Percentiles rank a stretch among this genome's conserved stretches.
These are phyloP conservation scores for Discostella stelligeroides DNA, from an alignment of 108 stramenopile genomes.

Conservation along the genomic window DNA sequence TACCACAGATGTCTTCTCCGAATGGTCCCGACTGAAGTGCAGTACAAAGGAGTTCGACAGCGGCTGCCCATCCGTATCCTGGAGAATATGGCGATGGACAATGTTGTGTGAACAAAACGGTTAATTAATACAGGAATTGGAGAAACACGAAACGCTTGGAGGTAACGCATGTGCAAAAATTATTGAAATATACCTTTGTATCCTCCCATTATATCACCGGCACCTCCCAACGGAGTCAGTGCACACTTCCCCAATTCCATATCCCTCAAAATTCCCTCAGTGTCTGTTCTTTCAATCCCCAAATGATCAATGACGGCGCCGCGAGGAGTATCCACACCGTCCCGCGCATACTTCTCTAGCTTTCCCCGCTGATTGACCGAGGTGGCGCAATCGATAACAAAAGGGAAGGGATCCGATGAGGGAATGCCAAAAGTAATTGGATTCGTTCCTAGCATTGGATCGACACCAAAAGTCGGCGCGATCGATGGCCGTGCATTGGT, in stretches of 20 bases:
- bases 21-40: constrained; percentile 70
- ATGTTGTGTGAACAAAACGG: too few relatives aligned
- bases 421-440: constrained; percentile 69
- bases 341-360: constrained; percentile 65
- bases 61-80: constrained; percentile 71
- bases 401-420: constrained; percentile 55
- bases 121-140: too few relatives aligned
- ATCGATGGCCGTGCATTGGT: constrained; percentile 73
- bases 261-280: constrained; percentile 65
- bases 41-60: constrained; percentile 65
- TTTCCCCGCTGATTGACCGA: constrained; percentile 70
- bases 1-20: constrained; percentile 66
- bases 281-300: constrained; percentile 66
- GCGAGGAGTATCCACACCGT: constrained; percentile 58
- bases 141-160: background rate
- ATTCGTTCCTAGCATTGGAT: constrained; percentile 59
- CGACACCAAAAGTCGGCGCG: constrained; percentile 70
- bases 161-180: background rate
- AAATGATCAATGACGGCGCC: constrained; percentile 65
- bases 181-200: constrained; percentile 51
- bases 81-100: background rate
- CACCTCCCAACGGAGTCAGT: constrained; percentile 67
- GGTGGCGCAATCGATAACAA: constrained; percentile 73
- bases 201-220: constrained; percentile 69
- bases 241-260: constrained; percentile 72